Base-by-base conservation (phyloP, 202 grass and related monocot species). In the Cymbopogon flexuosus region DNA sequence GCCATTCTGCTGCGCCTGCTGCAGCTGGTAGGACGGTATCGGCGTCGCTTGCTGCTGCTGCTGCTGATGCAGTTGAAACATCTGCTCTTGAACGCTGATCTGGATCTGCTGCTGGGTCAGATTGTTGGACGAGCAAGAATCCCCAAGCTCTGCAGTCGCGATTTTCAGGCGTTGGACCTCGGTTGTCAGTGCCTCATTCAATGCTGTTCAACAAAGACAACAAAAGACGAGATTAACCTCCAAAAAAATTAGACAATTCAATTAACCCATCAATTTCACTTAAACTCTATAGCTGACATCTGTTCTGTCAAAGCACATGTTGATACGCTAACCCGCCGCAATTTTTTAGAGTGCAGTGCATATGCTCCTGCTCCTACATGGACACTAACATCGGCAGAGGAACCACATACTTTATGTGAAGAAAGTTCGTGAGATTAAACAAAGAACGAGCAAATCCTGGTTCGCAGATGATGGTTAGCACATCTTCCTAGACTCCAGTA, bases 121-220 rank as follows among this genome's bases (percentile, higher is more conserved):
- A 80, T 49, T 87, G 73, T 72, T 96, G 68, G 93, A 85, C 51
- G 89, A 86, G 84, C 89, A 88, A 8, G 85, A 85, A 49, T 96
- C 90, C 5, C 71, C 80, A 10, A 96, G 56, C 79, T 93, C 88
- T n/a, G 74, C 56, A 2, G 79, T 77, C 23, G 89, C 73, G 61
- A 93, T 57, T 81, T 99, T 99, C 58, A 96, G 85, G 47, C 90
- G 93, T 29, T 96, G 92, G 59, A 99, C 93, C 80, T 99, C 93
- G 6, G 70, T 36, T 5, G 83, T 96, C 83, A 99, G 84, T 6
- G 96, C 88, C 49, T 96, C 96, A 34, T 99, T 99, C 65, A 99
- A 72, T 49, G 96, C 96, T 99, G 87, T 49, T 78, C 39, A 81
- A 76, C 36, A 58, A 58, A 54, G 39, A 67, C 9, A 71, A 60